Evolutionary conservation across 2,329 filamentous ascomycete genomes (phyloP).

Genomic region (Venturia effusa): DNA sequence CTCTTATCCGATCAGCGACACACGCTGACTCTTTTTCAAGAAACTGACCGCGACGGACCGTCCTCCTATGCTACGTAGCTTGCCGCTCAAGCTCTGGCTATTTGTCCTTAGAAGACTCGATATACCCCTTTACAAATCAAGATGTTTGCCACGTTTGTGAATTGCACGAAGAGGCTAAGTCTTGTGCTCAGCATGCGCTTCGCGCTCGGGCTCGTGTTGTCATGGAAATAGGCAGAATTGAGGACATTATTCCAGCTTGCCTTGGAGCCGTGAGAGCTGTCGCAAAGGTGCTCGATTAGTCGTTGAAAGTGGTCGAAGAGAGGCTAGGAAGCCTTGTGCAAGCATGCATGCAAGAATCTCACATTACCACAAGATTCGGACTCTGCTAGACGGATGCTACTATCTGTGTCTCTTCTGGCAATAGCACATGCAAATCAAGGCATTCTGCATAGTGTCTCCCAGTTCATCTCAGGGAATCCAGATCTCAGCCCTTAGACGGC

Average conservation of each 20-base stretch:
- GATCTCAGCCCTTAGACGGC: neutral
- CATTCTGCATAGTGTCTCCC: neutral
- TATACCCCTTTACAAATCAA: constrained; percentile 99
- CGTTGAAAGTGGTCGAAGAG: neutral
- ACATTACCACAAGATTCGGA: neutral
- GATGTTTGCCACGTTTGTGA: constrained; percentile 98
- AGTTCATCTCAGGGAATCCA: neutral
- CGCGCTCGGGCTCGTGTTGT: constrained; percentile 96
- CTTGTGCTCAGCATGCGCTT: constrained; percentile 97
- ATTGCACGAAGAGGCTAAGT: constrained; percentile 99
- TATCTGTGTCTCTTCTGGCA: neutral
- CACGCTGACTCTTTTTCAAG: neutral
- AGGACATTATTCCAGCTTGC: constrained; percentile 98
- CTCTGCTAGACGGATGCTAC: neutral
- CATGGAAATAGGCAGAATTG: constrained; percentile 99
- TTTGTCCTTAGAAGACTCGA: constrained; percentile 73
- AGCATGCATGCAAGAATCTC: neutral
- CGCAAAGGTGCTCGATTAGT: constrained; percentile 99
- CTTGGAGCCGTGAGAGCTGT: constrained; percentile 99
- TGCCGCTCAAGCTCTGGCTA: constrained; percentile 87
- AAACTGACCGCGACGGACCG: constrained; percentile 99
- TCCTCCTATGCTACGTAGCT: constrained; percentile 99
- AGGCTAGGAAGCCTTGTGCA: neutral
- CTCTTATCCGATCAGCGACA: neutral
- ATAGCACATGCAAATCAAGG: neutral